Evolutionary conservation across 768 basidiomycete genomes (phyloP).

Genomic region (Suillus decipiens): DNA sequence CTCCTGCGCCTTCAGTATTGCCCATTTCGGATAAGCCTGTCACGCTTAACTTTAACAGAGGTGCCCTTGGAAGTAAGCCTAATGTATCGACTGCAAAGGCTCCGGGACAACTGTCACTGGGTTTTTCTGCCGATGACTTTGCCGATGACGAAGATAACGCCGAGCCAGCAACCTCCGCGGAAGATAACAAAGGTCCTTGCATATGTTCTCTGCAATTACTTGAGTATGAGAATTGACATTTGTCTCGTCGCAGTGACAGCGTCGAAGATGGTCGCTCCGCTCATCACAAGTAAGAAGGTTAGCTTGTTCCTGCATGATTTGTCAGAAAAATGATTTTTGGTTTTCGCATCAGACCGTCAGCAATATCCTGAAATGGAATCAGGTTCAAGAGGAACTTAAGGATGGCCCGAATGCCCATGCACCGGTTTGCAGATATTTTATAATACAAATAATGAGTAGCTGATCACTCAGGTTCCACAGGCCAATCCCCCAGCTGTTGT

Average conservation of each 20-base stretch:
- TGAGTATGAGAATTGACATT: conserved; percentile 14
- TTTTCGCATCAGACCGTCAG: conserved; percentile 62
- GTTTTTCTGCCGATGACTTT: conserved; percentile 70
- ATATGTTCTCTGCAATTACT: not conserved
- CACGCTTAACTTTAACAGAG: conserved; percentile 71
- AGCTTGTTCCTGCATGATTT: conserved; percentile 8
- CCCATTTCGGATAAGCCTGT: conserved; percentile 83
- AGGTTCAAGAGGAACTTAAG: conserved; percentile 86
- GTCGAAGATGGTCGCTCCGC: conserved; percentile 75
- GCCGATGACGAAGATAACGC: conserved; percentile 39
- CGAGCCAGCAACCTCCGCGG: conserved; percentile 43
- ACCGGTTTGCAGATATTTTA: conserved; percentile 22
- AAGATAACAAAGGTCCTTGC: conserved; percentile 48
- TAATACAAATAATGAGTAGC: conserved; percentile 11
- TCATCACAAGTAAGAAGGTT: conserved; percentile 87
- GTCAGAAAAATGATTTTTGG: conserved; percentile 10
- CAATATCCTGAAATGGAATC: conserved; percentile 97
- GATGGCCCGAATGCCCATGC: conserved; percentile 37
- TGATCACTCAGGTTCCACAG: conserved; percentile 13
- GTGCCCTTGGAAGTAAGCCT: conserved; percentile 22
- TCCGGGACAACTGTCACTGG: conserved; percentile 49
- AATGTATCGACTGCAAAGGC: conserved; percentile 28
- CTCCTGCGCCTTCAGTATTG: conserved; percentile 62
- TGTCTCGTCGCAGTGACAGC: conserved; percentile 37
- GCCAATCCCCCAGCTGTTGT: conserved; percentile 16